Conservation (phyloP, 2,329 filamentous ascomycete genomes). For the Ophiostoma sp. region DNA sequence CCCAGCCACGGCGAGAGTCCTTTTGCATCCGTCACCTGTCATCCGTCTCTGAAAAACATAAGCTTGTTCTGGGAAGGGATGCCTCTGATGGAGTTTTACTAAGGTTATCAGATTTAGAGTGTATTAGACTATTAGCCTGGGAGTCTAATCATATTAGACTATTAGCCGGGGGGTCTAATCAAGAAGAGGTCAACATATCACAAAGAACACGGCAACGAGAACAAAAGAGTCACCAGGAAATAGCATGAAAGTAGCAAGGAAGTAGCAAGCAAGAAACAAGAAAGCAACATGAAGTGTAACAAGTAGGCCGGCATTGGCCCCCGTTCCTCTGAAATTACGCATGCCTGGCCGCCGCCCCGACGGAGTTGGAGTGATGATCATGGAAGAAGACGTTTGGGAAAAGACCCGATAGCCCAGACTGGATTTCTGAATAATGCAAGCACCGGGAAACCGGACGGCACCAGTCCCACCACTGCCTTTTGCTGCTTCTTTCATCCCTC, state of each 20-base stretch:
- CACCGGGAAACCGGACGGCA: no score
- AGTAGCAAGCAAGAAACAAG: neutral
- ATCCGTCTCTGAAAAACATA: neutral
- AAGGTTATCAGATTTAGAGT: no score
- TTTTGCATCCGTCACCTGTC: neutral
- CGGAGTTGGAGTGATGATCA: neutral
- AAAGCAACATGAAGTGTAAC: no score
- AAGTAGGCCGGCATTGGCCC: no score
- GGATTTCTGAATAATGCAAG: no score
- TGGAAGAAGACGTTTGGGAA: neutral
- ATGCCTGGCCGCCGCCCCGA: neutral
- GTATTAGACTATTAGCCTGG: no score
- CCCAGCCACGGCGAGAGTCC: neutral
- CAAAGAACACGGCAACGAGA: neutral
- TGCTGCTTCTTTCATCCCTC: neutral
- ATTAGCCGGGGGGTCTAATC: no score
- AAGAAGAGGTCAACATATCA: no score
- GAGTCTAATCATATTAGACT: no score
- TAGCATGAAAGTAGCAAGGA: neutral
- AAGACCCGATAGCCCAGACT: no score
- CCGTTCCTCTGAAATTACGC: neutral
- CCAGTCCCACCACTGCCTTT: neutral
- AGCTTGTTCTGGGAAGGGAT: constrained; percentile 6
- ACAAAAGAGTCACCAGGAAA: neutral
- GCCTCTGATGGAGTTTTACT: neutral